Conservation (phyloP, 306 rosid genomes). For the Geum urbanum region DNA sequence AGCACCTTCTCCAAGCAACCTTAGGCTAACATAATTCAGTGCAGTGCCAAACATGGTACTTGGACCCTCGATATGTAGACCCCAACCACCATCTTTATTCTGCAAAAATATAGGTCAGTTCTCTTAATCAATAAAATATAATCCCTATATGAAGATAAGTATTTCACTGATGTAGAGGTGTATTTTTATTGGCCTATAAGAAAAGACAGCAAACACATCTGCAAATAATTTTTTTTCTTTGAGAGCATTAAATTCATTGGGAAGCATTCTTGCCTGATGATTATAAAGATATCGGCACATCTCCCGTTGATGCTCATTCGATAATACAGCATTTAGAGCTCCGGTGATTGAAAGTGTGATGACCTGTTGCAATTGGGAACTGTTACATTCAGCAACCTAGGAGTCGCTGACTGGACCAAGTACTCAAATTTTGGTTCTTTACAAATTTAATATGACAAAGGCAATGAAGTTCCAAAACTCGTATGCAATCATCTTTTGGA, state of each 20-base stretch:
- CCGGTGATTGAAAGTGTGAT: slow-evolving; percentile 35
- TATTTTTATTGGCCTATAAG: neutral
- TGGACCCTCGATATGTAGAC: slow-evolving; percentile 40
- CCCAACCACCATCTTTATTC: slow-evolving; percentile 45
- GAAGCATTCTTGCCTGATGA: slow-evolving; percentile 33
- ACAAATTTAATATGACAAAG: neutral
- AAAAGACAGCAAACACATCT: neutral
- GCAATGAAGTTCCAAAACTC: slow-evolving; percentile 12
- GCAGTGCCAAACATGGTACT: slow-evolving; percentile 38
- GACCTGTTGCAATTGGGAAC: slow-evolving; percentile 24
- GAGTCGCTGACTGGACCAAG: neutral
- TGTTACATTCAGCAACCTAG: neutral
- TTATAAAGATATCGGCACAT: slow-evolving; percentile 36
- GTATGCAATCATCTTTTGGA: neutral
- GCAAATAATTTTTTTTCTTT: neutral
- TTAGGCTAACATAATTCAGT: slow-evolving; percentile 28
- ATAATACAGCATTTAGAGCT: slow-evolving; percentile 35
- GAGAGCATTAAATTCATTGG: neutral
- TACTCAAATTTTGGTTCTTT: neutral
- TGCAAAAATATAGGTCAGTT: slow-evolving; percentile 11
- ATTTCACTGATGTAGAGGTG: neutral
- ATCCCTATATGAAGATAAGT: neutral
- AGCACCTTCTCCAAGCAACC: slow-evolving; percentile 37
- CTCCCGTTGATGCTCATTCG: slow-evolving; percentile 30
- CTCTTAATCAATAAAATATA: neutral